Evolutionary conservation across 768 basidiomycete genomes (phyloP), one percentile per base, ranked within the genome.

Genomic region (Leucogyrophana mollusca): DNA sequence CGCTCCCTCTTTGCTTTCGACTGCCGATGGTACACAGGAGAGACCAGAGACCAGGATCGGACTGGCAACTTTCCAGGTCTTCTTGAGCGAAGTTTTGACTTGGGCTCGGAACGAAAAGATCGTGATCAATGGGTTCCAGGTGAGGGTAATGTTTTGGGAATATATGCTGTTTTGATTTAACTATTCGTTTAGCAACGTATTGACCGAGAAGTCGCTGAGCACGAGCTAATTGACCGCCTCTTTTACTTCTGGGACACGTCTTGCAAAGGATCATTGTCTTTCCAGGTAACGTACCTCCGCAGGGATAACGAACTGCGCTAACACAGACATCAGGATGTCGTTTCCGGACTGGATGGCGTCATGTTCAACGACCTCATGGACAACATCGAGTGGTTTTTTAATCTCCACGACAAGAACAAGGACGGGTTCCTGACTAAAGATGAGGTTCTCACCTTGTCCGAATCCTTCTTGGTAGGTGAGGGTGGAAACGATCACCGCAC

Each of bases 341-440:
- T 98, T 9, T 77, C 73, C 22, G 95, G 96, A 1, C 72, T 98
- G 40, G 87, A 96, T 55, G 86, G 86, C 2, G 89, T 96, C 36
- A 90, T 97, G 81, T 88, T 90, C 70, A 94, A 91, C 53, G 96
- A 97, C 64, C 70, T 99, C 54, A 97, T 98, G 96, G 90, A 94
- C 47, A 95, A 91, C 55, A 95, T 98, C 57, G 91, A 96, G 64
- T 99, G 95, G 95, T 95, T 98, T 70, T 97, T 98, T 70, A 88
- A 87, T 56, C 65, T 98, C 40, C 91, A 95, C 51, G 93, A 94
- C 68, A 94, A 94, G 68, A 89, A 99, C 65, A 92, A 92, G 56
- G 96, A 99, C 61, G 94, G 95, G 1, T 93, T 74, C 64, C 68
- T 99, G 51, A 94, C 94, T 2, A 97, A 95, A 66, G 95, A 98